Conservation (phyloP, 2,329 filamentous ascomycete species). For the Epichloe sibirici region DNA sequence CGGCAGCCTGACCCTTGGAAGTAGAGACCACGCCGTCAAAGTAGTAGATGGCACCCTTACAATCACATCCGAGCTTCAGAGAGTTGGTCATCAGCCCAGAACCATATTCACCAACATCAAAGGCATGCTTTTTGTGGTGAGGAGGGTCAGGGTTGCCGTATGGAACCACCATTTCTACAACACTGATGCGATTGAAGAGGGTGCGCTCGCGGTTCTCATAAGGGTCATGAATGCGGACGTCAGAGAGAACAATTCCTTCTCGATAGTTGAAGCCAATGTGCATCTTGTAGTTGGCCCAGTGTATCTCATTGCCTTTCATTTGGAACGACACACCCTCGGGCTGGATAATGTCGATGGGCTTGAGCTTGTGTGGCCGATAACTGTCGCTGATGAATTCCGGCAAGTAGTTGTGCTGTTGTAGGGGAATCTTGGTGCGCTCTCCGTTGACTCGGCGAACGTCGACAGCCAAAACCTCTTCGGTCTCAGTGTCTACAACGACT, state of each 20-base stretch:
- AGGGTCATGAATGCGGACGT: conserved; percentile 50
- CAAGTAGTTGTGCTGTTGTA: conserved; percentile 26
- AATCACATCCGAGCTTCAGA: conserved; percentile 47
- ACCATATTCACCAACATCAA: conserved; percentile 57
- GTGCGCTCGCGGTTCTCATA: conserved; percentile 32
- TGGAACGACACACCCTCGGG: conserved; percentile 29
- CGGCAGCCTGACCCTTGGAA: conserved; percentile 43
- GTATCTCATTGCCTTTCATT: conserved; percentile 35
- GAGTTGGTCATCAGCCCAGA: conserved; percentile 56
- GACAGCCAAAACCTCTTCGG: conserved; percentile 35
- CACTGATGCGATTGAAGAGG: conserved; percentile 53
- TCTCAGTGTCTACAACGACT: conserved; percentile 30
- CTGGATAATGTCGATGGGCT: conserved; percentile 27
- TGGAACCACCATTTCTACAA: conserved; percentile 61
- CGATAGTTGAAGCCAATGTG: conserved; percentile 61
- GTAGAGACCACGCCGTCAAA: conserved; percentile 25
- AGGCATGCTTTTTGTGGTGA: conserved; percentile 55
- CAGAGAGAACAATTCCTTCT: conserved; percentile 59
- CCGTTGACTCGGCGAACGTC: conserved; percentile 30
- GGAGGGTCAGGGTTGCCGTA: conserved; percentile 53
- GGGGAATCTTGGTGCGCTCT: conserved; percentile 31
- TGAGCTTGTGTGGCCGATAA: conserved; percentile 23
- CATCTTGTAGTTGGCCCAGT: conserved; percentile 58
- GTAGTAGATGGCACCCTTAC: conserved; percentile 46
- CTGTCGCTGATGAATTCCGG: conserved; percentile 22